Base-by-base conservation (phyloP, 2,329 filamentous ascomycete genomes). In the Penicillium sclerotigenum region DNA sequence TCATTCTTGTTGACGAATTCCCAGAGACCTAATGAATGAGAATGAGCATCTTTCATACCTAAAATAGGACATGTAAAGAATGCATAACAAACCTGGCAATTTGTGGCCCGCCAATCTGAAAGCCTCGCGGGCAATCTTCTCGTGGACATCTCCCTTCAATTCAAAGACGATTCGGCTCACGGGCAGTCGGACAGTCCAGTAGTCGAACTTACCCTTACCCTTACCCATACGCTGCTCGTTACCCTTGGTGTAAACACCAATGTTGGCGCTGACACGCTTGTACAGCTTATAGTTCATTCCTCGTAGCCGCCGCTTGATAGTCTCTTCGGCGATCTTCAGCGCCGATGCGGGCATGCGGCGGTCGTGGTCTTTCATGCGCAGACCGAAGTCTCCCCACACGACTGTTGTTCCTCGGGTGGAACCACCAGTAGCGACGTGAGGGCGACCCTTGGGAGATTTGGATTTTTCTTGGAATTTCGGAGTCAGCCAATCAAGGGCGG, bases 171-270 rank as follows among this genome's bases (percentile, higher is more conserved):
- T 85, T 73, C 94, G 90, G 76, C 89, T 96, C 49, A 97, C 90
- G 9, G 91, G 86, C 64, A 97, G 87, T 75, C 93, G 86, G 22
- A 89, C 85, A 5, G 93, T 91, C 94, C 94, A 99, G 71, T 96
- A 90, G 73, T 99, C 94, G 71, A 99, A 97, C 60, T 87, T 89
- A 66, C 94, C 94, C 75, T 99, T 99, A 77, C 94, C 94, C 78
- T 97, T 99, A 74, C 94, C 94, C 95, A 99, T 99, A 83, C 94
- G 88, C 74, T 91, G 88, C 78, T 99, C 94, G 70, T 97, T 99
- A 56, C 94, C 94, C 73, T 88, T 94, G 56, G 91, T 88, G 75
- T 94, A 99, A 22, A 99, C 95, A 71, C 93, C 94, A 64, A 97
- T 89, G 71, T 96, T 96, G 62, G 92, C 94, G 67, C 86, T 87